A percentile compares a stretch with the other conserved stretches of the same genome.
Conservation (phyloP, 441 rosid genomes). For the Isatis lusitanica region DNA sequence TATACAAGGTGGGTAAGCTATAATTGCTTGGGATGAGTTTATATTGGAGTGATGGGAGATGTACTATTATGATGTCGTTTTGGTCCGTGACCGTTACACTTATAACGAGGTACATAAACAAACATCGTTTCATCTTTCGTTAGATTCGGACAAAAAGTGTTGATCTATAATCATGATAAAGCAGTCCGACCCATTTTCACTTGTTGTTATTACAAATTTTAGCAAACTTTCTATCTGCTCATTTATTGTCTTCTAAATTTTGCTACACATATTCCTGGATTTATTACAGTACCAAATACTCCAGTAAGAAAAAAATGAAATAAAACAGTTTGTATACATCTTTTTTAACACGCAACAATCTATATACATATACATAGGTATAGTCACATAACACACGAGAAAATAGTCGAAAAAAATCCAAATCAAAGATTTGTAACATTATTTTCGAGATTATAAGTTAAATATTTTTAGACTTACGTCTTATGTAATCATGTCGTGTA, state of each 20-base stretch:
- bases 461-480: not conserved
- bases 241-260: conserved; percentile 9
- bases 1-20: conserved; percentile 29
- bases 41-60: conserved; percentile 33
- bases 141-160: conserved; percentile 44
- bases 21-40: conserved; percentile 30
- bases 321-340: too few species aligned
- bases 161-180: conserved; percentile 40
- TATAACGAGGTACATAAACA: conserved; percentile 38
- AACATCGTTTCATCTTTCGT: conserved; percentile 40
- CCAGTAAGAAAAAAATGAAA: not conserved
- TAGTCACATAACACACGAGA: not conserved
- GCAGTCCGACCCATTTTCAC: conserved; percentile 27
- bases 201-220: conserved; percentile 32
- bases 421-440: not conserved
- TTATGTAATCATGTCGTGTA: not conserved
- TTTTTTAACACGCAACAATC: too few species aligned
- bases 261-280: not conserved
- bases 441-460: not conserved
- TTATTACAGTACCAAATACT: not conserved
- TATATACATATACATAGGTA: too few species aligned
- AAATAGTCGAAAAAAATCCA: not conserved
- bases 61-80: conserved; percentile 38
- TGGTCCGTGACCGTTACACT: conserved; percentile 41
- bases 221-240: conserved; percentile 28